Conservation (phyloP, 1,284 basidiomycete species). For the Athelia psychrophila region DNA sequence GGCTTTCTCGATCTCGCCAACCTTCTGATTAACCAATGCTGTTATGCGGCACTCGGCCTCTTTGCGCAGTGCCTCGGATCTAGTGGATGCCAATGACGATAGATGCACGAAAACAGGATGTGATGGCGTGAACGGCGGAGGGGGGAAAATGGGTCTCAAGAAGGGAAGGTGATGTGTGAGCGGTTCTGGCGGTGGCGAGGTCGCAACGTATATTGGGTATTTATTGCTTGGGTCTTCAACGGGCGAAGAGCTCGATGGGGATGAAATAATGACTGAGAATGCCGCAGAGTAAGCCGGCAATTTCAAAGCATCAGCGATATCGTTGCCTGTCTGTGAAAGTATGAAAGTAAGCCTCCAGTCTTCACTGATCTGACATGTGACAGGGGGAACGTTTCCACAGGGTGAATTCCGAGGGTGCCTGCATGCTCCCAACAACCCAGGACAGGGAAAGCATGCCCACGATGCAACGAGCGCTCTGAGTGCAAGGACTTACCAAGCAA, state of each 20-base stretch:
- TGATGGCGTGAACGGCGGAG: constrained; percentile 72
- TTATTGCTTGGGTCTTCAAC: neutral
- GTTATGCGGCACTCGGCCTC: constrained; percentile 59
- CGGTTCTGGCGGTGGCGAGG: constrained; percentile 29
- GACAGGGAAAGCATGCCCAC: too few relatives aligned
- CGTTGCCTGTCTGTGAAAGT: constrained; percentile 43
- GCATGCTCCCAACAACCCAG: too few relatives aligned
- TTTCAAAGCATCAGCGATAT: constrained; percentile 38
- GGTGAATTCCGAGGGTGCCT: too few relatives aligned
- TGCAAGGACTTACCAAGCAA: constrained; percentile 56
- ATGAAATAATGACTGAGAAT: constrained; percentile 52
- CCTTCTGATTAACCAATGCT: constrained; percentile 52
- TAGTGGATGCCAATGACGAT: constrained; percentile 50
- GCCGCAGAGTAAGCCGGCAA: constrained; percentile 49
- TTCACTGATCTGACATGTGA: neutral
- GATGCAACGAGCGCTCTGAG: too few relatives aligned
- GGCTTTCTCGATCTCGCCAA: constrained; percentile 50
- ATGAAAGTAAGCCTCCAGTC: constrained; percentile 10
- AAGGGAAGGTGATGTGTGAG: constrained; percentile 39
- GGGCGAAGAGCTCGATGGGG: constrained; percentile 19
- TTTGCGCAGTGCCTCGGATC: constrained; percentile 53
- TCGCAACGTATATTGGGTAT: constrained; percentile 12
- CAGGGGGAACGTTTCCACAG: neutral
- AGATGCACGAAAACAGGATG: constrained; percentile 70
- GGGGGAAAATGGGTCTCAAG: constrained; percentile 61